Percentiles rank a stretch among this genome's conserved stretches.
These are phyloP conservation scores for Monosporascus sp. DNA, from an alignment of 2,329 filamentous ascomycete genomes.

Conservation along the genomic window DNA sequence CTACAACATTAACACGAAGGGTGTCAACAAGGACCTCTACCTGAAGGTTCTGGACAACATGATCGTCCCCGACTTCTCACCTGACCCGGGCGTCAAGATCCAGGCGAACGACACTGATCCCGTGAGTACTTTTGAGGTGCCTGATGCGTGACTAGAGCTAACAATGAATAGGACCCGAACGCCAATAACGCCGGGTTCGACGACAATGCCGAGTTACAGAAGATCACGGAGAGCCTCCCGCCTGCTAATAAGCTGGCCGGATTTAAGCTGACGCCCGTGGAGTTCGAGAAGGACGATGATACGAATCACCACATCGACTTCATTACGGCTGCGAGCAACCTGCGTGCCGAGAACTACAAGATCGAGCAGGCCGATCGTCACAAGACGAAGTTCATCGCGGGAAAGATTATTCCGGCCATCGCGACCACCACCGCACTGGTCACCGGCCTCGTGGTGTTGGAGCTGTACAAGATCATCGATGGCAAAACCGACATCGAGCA, in stretches of 20 bases:
- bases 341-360: constrained; percentile 97
- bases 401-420: constrained; percentile 98
- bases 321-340: constrained; percentile 93
- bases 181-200: constrained; percentile 48
- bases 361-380: constrained; percentile 88
- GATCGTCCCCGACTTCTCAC: constrained; percentile 92
- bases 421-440: constrained; percentile 95
- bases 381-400: constrained; percentile 99
- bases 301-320: constrained; percentile 98
- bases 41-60: constrained; percentile 79
- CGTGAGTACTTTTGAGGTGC: constrained; percentile 37
- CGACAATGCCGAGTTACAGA: constrained; percentile 70
- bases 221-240: constrained; percentile 68
- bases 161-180: constrained; percentile 65
- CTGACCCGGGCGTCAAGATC: constrained; percentile 88
- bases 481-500: constrained; percentile 96
- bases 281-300: constrained; percentile 99
- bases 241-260: constrained; percentile 74
- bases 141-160: constrained; percentile 5
- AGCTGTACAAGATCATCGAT: constrained; percentile 94
- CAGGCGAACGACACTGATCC: constrained; percentile 94
- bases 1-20: constrained; percentile 89
- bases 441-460: constrained; percentile 85
- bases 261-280: constrained; percentile 85
- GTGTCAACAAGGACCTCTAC: constrained; percentile 65